A percentile compares a stretch with the other conserved stretches of the same genome.
Evolutionary conservation across 2,329 filamentous ascomycete genomes (phyloP).

Genomic region (Verticillium nubilum): DNA sequence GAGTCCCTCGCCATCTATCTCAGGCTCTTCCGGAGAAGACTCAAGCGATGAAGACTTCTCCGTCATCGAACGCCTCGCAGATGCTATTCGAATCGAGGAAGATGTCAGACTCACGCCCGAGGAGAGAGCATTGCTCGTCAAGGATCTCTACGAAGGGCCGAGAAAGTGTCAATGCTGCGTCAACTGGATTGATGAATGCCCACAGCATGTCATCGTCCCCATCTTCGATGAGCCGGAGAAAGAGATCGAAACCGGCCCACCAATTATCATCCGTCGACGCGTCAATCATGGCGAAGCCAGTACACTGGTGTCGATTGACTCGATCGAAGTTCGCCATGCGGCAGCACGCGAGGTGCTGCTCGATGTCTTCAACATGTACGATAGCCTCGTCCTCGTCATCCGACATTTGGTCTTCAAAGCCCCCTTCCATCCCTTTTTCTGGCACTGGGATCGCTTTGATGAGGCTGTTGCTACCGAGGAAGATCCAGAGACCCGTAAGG

Average conservation of each 20-base stretch:
- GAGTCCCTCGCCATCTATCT: neutral
- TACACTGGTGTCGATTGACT: slow-evolving; percentile 10
- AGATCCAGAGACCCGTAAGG: slow-evolving; percentile 7
- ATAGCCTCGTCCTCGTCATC: slow-evolving; percentile 8
- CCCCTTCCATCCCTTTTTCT: slow-evolving; percentile 16
- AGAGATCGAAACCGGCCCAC: neutral
- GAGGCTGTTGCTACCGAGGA: slow-evolving; percentile 11
- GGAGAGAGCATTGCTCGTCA: slow-evolving; percentile 6
- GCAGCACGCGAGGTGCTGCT: slow-evolving; percentile 14
- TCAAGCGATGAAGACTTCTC: slow-evolving; percentile 4
- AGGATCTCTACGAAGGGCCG: slow-evolving; percentile 21
- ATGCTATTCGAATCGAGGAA: slow-evolving; percentile 3
- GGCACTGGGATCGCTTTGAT: slow-evolving; percentile 16
- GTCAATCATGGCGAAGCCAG: slow-evolving; percentile 9
- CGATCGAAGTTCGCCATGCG: slow-evolving; percentile 15
- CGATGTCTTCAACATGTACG: slow-evolving; percentile 13
- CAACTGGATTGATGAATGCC: slow-evolving; percentile 20
- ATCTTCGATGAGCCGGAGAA: neutral
- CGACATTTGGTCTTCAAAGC: slow-evolving; percentile 12
- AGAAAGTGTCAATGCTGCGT: slow-evolving; percentile 21
- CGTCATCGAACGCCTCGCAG: slow-evolving; percentile 4
- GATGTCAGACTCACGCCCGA: slow-evolving; percentile 1
- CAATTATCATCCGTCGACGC: slow-evolving; percentile 14
- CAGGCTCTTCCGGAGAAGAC: neutral
- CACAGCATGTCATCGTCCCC: slow-evolving; percentile 12